Percentiles rank a stretch among this genome's conserved stretches.
Conservation (phyloP, 1,284 basidiomycete genomes). For the Microbotryum violaceum region DNA sequence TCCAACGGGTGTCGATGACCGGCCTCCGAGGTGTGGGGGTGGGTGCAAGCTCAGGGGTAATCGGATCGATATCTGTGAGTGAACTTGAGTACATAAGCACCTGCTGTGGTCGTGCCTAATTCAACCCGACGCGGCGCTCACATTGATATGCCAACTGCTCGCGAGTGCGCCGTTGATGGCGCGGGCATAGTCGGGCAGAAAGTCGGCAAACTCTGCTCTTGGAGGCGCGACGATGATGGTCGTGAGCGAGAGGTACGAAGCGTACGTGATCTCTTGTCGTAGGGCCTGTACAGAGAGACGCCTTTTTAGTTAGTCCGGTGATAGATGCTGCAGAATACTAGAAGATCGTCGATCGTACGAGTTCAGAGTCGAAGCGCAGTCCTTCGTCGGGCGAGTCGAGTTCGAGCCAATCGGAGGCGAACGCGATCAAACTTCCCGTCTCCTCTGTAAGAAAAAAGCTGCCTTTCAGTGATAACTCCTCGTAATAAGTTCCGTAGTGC, state of each 20-base stretch:
- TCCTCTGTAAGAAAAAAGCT: conserved; percentile 55
- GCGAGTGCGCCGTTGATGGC: conserved; percentile 71
- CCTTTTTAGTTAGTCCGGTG: background rate
- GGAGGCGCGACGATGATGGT: conserved; percentile 85
- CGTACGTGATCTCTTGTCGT: conserved; percentile 85
- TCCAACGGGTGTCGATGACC: conserved; percentile 25
- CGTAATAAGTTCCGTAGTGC: background rate
- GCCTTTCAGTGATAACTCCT: background rate
- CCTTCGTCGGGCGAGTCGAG: conserved; percentile 88
- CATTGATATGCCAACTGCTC: conserved; percentile 42
- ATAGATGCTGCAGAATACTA: background rate
- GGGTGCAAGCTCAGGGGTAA: conserved; percentile 68
- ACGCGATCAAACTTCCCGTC: conserved; percentile 63
- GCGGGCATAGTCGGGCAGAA: conserved; percentile 85
- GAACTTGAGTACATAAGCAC: background rate
- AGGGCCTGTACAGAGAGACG: conserved; percentile 57
- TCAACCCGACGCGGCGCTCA: conserved; percentile 18
- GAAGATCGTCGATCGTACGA: conserved; percentile 52
- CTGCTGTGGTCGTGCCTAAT: background rate
- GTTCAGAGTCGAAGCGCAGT: conserved; percentile 90
- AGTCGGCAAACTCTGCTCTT: conserved; percentile 58
- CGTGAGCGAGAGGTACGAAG: conserved; percentile 80
- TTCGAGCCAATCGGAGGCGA: conserved; percentile 90
- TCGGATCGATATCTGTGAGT: conserved; percentile 50
- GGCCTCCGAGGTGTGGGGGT: conserved; percentile 32